Evolutionary conservation across 1,284 basidiomycete genomes (phyloP).

Genomic region (Ustilago trichophora): DNA sequence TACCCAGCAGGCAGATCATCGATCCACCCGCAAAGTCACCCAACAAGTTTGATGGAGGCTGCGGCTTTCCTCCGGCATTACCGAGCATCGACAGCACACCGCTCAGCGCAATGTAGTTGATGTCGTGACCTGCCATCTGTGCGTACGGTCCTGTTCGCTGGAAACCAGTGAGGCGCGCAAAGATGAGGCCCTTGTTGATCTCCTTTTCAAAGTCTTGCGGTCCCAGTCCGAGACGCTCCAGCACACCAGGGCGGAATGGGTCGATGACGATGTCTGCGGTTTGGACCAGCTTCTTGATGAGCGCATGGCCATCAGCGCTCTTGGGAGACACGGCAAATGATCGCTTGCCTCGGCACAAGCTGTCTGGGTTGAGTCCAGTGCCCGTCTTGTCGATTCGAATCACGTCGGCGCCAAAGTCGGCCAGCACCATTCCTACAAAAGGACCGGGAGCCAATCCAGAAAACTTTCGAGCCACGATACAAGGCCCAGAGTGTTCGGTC

Average conservation of each 20-base stretch:
- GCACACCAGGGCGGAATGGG: constrained; percentile 81
- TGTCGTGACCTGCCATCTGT: constrained; percentile 73
- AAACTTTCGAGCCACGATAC: constrained; percentile 70
- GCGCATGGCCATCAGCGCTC: constrained; percentile 72
- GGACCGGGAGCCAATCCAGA: constrained; percentile 85
- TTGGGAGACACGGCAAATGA: constrained; percentile 78
- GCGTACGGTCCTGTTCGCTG: constrained; percentile 60
- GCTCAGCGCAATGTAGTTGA: constrained; percentile 84
- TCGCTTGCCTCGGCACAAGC: constrained; percentile 76
- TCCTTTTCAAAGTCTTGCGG: constrained; percentile 76
- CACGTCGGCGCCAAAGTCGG: constrained; percentile 82
- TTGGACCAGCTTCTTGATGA: constrained; percentile 74
- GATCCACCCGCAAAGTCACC: constrained; percentile 86
- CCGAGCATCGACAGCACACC: constrained; percentile 74
- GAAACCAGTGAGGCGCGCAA: constrained; percentile 67
- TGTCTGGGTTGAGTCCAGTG: constrained; percentile 57
- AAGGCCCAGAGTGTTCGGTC: background rate
- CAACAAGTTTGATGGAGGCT: constrained; percentile 79
- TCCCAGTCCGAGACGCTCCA: constrained; percentile 80
- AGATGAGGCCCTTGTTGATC: constrained; percentile 60
- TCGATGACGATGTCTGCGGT: constrained; percentile 81
- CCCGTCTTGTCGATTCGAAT: constrained; percentile 76
- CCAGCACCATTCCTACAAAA: constrained; percentile 78
- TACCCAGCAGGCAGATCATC: constrained; percentile 77
- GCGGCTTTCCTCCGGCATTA: constrained; percentile 71